A percentile compares a stretch with the other conserved stretches of the same genome.
Evolutionary conservation across 2,329 filamentous ascomycete species (phyloP).

Genomic region (Phialocephala sp.): DNA sequence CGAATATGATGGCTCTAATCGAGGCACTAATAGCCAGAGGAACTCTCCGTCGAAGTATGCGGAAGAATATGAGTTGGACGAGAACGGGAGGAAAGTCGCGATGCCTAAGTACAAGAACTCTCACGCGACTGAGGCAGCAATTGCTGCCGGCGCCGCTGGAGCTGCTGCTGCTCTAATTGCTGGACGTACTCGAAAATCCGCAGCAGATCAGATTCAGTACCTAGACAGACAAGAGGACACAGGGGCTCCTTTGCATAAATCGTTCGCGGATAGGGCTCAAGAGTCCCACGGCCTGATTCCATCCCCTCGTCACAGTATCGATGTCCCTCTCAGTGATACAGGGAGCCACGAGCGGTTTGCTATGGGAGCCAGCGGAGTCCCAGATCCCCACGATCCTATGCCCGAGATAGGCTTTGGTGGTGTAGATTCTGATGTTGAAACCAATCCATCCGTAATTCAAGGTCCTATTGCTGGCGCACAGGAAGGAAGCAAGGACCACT

Average conservation of each 20-base stretch:
- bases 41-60: slow-evolving; percentile 39
- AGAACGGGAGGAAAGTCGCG: slow-evolving; percentile 42
- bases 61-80: slow-evolving; percentile 44
- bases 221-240: slow-evolving; percentile 37
- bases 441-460: slow-evolving; percentile 84
- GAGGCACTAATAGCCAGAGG: slow-evolving; percentile 32
- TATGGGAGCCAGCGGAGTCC: slow-evolving; percentile 73
- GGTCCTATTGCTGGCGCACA: slow-evolving; percentile 63
- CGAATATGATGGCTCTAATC: slow-evolving; percentile 33
- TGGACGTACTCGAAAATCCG: slow-evolving; percentile 33
- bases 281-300: slow-evolving; percentile 60
- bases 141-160: slow-evolving; percentile 33
- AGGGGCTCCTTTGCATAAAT: slow-evolving; percentile 64
- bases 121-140: slow-evolving; percentile 37
- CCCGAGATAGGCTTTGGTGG: slow-evolving; percentile 75
- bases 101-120: slow-evolving; percentile 40
- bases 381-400: slow-evolving; percentile 71
- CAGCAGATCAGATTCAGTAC: slow-evolving; percentile 38
- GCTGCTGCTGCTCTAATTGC: slow-evolving; percentile 40
- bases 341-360: slow-evolving; percentile 51
- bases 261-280: slow-evolving; percentile 69
- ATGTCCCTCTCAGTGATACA: slow-evolving; percentile 57
- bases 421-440: slow-evolving; percentile 71
- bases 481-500: slow-evolving; percentile 49
- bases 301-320: slow-evolving; percentile 62